phyloP scores from a whole-genome alignment of 73 alveolate species.

The Effrenium voratum region DNA sequence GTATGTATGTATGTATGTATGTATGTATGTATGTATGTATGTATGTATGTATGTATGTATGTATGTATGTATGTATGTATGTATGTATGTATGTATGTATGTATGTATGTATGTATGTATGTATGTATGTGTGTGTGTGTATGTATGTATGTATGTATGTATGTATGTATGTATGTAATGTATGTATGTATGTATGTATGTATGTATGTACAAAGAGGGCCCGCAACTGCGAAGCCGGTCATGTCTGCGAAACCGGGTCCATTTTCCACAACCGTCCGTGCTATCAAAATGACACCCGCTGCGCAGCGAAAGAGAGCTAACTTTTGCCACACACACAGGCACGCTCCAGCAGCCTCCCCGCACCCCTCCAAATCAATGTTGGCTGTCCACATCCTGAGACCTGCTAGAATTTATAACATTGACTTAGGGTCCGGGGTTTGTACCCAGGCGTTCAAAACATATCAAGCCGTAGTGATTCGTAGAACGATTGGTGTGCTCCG shows the following conservation, averaged over 20 bases:
- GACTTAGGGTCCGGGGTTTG: constrained; percentile 8
- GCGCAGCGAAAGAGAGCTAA: not conserved
- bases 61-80: not conserved
- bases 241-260: not conserved
- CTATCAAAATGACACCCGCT: not conserved
- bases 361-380: constrained; percentile 13
- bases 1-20: not conserved
- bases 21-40: not conserved
- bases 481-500: no score
- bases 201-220: not conserved
- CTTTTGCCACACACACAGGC: not conserved
- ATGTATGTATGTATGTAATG: not conserved
- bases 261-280: not conserved
- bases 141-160: not conserved
- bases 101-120: not conserved
- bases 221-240: not conserved
- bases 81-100: not conserved
- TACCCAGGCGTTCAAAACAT: not conserved
- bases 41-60: not conserved
- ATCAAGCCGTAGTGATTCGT: not conserved
- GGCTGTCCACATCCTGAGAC: not conserved
- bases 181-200: not conserved
- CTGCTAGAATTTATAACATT: not conserved
- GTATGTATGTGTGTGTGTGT: not conserved
- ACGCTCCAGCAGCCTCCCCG: not conserved